Percentiles rank a stretch among this genome's conserved stretches.
These are phyloP conservation scores for Botryosphaeria dothidea DNA, from an alignment of 2,329 filamentous ascomycete genomes.

Conservation along the genomic window DNA sequence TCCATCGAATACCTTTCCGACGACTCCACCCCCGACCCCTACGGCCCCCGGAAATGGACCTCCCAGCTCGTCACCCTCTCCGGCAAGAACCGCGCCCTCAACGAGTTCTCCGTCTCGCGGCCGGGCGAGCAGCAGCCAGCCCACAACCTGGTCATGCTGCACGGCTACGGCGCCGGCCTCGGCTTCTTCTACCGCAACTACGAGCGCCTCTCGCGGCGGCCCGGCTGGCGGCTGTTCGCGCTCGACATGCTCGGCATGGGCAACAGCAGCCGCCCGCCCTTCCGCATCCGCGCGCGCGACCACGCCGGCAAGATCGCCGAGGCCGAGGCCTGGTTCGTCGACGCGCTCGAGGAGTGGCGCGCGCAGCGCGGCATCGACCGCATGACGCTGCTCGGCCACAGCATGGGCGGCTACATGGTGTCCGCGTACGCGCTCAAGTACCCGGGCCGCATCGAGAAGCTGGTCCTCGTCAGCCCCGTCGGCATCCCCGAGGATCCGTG, in stretches of 20 bases:
- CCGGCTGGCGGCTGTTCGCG: conserved; percentile 87
- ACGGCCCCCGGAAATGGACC: conserved; percentile 82
- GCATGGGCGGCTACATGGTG: conserved; percentile 90
- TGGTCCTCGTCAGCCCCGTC: conserved; percentile 91
- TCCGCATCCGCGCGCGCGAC: conserved; percentile 82
- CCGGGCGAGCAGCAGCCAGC: conserved; percentile 70
- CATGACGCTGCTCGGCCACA: conserved; percentile 92
- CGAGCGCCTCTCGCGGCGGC: conserved; percentile 75
- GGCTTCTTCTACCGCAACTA: conserved; percentile 99
- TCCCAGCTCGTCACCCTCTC: conserved; percentile 81
- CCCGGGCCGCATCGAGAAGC: conserved; percentile 89
- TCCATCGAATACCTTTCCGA: conserved; percentile 42
- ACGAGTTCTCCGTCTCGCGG: conserved; percentile 90
- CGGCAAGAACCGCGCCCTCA: conserved; percentile 83
- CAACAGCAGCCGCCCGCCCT: conserved; percentile 78
- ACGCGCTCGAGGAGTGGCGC: conserved; percentile 95
- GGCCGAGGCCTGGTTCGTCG: conserved; percentile 93
- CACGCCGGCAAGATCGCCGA: conserved; percentile 78
- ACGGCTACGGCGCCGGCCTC: conserved; percentile 93
- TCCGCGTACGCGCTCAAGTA: conserved; percentile 98
- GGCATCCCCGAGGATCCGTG: conserved; percentile 94
- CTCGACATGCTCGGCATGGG: conserved; percentile 95
- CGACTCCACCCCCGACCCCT: conserved; percentile 64
- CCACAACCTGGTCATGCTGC: conserved; percentile 90
- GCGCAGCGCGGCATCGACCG: conserved; percentile 83